Percentiles rank a stretch among this genome's conserved stretches.
These are phyloP conservation scores for Boletus pseudo-olivaceus DNA, from an alignment of 768 basidiomycete genomes.

Conservation along the genomic window DNA sequence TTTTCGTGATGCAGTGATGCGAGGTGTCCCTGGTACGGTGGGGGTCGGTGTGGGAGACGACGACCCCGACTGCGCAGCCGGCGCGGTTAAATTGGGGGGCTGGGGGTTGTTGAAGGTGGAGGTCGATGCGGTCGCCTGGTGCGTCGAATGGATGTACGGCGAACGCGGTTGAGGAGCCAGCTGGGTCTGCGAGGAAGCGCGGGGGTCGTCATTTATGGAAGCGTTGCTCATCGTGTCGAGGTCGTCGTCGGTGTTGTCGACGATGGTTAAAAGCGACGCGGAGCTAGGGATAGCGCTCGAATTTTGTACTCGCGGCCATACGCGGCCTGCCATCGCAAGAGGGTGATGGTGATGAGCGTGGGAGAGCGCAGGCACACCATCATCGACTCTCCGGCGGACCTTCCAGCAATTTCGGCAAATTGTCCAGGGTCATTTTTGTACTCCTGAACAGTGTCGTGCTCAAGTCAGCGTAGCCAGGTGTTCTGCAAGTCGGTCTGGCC, in stretches of 20 bases:
- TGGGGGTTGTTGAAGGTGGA: slow-evolving; percentile 33
- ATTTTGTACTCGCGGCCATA: slow-evolving; percentile 22
- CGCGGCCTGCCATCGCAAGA: slow-evolving; percentile 23
- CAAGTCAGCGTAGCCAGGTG: too few species aligned
- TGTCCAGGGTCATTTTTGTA: too few species aligned
- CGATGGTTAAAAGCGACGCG: slow-evolving; percentile 3
- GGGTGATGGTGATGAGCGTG: slow-evolving; percentile 20
- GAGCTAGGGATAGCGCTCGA: background rate
- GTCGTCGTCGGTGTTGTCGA: slow-evolving; percentile 24
- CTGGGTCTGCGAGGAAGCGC: slow-evolving; percentile 7
- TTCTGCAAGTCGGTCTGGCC: too few species aligned
- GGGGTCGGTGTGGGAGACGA: slow-evolving; percentile 16
- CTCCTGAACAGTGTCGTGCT: too few species aligned
- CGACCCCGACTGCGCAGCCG: background rate
- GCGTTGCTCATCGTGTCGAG: slow-evolving; percentile 21
- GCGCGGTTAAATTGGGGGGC: background rate
- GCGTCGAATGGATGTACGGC: slow-evolving; percentile 37
- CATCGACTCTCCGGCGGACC: too few species aligned
- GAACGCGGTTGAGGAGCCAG: slow-evolving; percentile 26
- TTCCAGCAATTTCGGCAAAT: too few species aligned
- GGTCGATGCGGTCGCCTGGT: slow-evolving; percentile 34
- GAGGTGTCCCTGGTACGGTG: slow-evolving; percentile 26
- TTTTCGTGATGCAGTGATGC: slow-evolving; percentile 25
- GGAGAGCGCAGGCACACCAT: slow-evolving; percentile 5
- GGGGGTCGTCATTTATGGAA: slow-evolving; percentile 11